Conservation (phyloP, 2,329 filamentous ascomycete genomes). For the Hirsutella rhossiliensis region DNA sequence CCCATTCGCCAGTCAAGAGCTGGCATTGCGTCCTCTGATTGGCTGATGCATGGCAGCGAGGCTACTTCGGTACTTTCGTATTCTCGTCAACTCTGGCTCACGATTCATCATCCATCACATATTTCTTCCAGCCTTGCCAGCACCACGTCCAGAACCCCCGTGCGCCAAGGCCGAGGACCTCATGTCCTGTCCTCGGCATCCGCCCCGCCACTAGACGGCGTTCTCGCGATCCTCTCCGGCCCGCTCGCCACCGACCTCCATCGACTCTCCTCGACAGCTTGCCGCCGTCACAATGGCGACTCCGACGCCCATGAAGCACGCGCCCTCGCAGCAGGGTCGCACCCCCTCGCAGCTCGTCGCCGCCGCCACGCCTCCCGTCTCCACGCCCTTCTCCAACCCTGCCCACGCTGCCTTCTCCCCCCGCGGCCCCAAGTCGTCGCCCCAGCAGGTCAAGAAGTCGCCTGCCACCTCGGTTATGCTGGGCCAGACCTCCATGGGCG, state of each 20-base stretch:
- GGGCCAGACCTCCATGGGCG: conserved; percentile 29
- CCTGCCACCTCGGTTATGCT: conserved; percentile 41
- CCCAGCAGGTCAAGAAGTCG: conserved; percentile 53
- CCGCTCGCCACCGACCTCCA: not conserved
- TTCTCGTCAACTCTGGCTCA: too few species aligned
- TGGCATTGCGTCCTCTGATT: too few species aligned
- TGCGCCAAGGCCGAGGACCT: too few species aligned
- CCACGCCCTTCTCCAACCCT: conserved; percentile 51
- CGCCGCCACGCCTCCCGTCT: conserved; percentile 51
- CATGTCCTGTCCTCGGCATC: too few species aligned
- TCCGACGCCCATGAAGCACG: conserved; percentile 37
- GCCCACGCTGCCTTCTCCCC: conserved; percentile 49
- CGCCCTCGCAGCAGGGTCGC: conserved; percentile 27
- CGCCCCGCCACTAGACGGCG: not conserved
- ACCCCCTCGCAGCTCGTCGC: conserved; percentile 36
- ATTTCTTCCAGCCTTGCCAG: too few species aligned
- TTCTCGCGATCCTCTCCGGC: not conserved
- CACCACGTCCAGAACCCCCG: too few species aligned
- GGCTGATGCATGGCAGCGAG: too few species aligned
- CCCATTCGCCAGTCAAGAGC: too few species aligned
- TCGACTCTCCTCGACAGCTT: not conserved
- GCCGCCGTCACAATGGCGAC: conserved; percentile 29
- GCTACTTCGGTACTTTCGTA: too few species aligned
- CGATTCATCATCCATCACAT: too few species aligned
- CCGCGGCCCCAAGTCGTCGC: conserved; percentile 44